A percentile compares a stretch with the other conserved stretches of the same genome.
phyloP scores from a whole-genome alignment of 257 asterid genomes.

The Anisodus tanguticus region DNA sequence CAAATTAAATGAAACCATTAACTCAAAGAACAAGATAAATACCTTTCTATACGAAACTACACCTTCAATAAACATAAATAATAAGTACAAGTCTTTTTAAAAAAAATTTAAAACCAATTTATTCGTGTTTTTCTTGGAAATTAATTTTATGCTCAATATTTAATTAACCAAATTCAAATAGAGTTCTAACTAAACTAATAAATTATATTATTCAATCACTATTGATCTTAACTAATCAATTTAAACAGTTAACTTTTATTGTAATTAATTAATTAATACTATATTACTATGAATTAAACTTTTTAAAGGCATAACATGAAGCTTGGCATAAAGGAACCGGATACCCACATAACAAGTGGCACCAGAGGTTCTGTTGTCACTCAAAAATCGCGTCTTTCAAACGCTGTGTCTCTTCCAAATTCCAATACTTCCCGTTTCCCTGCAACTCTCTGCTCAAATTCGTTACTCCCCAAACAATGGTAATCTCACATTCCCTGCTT shows the following conservation, averaged over 20 bases:
- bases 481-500: neutral
- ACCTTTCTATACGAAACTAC: neutral
- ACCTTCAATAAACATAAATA: neutral
- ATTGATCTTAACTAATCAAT: neutral
- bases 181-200: neutral
- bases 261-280: too few species aligned
- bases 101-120: neutral
- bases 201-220: neutral
- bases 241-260: neutral
- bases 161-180: neutral
- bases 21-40: neutral
- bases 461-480: neutral
- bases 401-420: neutral
- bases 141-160: neutral
- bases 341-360: neutral
- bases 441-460: constrained; percentile 10
- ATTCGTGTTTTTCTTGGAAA: neutral
- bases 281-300: too few species aligned
- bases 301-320: too few species aligned
- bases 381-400: neutral
- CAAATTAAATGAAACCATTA: neutral
- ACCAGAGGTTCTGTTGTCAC: neutral
- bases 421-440: neutral
- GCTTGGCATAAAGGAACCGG: neutral
- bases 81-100: too few species aligned